phyloP scores from a whole-genome alignment of 169 alveolate species.

The Plasmodium ovale region DNA sequence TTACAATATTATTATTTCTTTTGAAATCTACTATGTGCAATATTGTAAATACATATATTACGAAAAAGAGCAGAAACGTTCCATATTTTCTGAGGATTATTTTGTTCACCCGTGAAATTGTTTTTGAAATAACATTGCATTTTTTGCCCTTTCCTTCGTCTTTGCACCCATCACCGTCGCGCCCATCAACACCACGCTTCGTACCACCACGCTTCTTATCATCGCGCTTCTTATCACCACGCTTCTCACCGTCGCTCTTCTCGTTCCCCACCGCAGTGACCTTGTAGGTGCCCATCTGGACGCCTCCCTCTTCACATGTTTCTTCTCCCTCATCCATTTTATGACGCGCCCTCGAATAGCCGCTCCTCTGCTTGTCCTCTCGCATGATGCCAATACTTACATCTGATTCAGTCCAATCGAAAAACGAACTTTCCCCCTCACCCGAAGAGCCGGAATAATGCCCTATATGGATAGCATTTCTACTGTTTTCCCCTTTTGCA shows the following conservation, averaged over 20 bases:
- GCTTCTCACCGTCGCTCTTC: not conserved
- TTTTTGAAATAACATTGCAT: not conserved
- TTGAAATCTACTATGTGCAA: conserved; percentile 47
- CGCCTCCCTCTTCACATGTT: not conserved
- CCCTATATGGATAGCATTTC: not conserved
- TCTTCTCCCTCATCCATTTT: not conserved
- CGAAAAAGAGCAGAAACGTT: conserved; percentile 15
- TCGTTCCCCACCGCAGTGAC: too few relatives aligned
- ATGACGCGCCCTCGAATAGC: not conserved
- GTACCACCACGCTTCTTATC: not conserved
- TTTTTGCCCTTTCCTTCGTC: not conserved
- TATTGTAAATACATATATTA: conserved; percentile 37
- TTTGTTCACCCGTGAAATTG: not conserved
- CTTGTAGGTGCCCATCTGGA: too few relatives aligned
- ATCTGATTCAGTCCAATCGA: not conserved
- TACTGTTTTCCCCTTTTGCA: not conserved
- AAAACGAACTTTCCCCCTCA: not conserved
- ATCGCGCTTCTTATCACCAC: not conserved
- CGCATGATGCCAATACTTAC: not conserved
- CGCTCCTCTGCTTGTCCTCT: not conserved
- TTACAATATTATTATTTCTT: conserved; percentile 59
- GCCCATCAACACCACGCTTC: not conserved
- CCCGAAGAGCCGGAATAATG: not conserved
- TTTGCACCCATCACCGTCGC: not conserved
- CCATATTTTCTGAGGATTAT: conserved; percentile 38